phyloP scores from a whole-genome alignment of 202 grass and related monocot species.

The Cymbopogon flexuosus region DNA sequence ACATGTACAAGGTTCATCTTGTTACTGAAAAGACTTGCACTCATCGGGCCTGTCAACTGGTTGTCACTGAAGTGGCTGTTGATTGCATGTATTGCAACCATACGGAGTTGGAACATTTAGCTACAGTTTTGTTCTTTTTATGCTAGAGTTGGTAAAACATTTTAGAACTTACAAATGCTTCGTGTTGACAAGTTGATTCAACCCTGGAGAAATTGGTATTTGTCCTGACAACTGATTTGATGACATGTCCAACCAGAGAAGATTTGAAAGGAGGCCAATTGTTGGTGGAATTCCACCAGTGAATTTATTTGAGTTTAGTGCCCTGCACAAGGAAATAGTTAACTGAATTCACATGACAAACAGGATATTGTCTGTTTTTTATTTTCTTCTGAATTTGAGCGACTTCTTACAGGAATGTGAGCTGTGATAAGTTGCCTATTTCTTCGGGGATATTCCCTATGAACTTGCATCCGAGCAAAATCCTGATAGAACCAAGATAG shows the following conservation, averaged over 20 bases:
- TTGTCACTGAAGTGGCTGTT: conserved; percentile 90
- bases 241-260: conserved; percentile 79
- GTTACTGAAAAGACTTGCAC: conserved; percentile 52
- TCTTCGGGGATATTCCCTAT: conserved; percentile 51
- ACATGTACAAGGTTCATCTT: conserved; percentile 59
- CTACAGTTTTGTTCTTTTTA: neutral
- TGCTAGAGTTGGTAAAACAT: conserved; percentile 9
- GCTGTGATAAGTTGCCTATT: conserved; percentile 61
- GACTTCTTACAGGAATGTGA: conserved; percentile 71
- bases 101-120: conserved; percentile 24
- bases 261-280: conserved; percentile 59
- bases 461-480: conserved; percentile 80
- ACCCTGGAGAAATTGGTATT: conserved; percentile 76
- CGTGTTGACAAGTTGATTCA: conserved; percentile 51
- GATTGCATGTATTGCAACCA: conserved; percentile 28
- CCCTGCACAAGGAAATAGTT: conserved; percentile 41
- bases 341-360: conserved; percentile 31
- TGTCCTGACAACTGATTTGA: conserved; percentile 63
- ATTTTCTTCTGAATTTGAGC: conserved; percentile 6
- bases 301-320: conserved; percentile 78
- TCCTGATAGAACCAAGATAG: conserved; percentile 44
- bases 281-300: conserved; percentile 59
- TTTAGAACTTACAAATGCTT: conserved; percentile 68
- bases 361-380: conserved; percentile 18
- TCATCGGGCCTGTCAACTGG: conserved; percentile 60